Evolutionary conservation across 1,284 basidiomycete species (phyloP).

Genomic region (Calocybe gambosa): DNA sequence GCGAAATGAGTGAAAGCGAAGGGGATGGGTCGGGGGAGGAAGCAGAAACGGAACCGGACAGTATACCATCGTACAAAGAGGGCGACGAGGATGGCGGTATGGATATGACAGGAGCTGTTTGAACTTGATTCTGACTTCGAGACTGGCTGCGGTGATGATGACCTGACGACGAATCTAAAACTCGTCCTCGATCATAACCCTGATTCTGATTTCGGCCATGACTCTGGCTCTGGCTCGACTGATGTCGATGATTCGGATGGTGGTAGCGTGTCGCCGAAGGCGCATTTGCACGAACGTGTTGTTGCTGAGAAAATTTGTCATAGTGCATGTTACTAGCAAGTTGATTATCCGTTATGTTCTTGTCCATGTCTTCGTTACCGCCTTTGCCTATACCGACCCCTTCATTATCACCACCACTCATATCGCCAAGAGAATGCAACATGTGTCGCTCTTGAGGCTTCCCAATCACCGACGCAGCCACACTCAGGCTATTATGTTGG

Average conservation of each 20-base stretch:
- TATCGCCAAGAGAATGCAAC: not conserved
- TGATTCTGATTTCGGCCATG: constrained; percentile 3
- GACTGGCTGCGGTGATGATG: constrained; percentile 7
- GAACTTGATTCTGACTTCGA: not conserved
- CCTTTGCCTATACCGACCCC: constrained; percentile 1
- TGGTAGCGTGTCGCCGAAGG: too few species aligned
- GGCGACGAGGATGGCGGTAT: not conserved
- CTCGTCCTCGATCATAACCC: constrained; percentile 1
- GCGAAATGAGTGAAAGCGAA: constrained; percentile 37
- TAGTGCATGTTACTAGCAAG: too few species aligned
- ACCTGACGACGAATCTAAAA: constrained; percentile 6
- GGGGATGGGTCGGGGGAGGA: not conserved
- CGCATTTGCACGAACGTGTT: too few species aligned
- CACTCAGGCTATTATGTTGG: constrained; percentile 39
- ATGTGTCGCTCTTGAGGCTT: constrained; percentile 3
- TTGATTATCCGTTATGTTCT: not conserved
- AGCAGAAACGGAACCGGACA: not conserved
- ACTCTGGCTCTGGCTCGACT: constrained; percentile 1
- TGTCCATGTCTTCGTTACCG: constrained; percentile 1
- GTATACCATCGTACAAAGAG: too few species aligned
- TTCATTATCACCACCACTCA: too few species aligned
- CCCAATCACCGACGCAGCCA: constrained; percentile 14
- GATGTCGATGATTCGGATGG: too few species aligned
- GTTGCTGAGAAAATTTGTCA: too few species aligned
- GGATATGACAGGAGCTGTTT: not conserved